Conservation (phyloP, 192 early-diverging fungal genomes). For the Backusella psychrophila region DNA sequence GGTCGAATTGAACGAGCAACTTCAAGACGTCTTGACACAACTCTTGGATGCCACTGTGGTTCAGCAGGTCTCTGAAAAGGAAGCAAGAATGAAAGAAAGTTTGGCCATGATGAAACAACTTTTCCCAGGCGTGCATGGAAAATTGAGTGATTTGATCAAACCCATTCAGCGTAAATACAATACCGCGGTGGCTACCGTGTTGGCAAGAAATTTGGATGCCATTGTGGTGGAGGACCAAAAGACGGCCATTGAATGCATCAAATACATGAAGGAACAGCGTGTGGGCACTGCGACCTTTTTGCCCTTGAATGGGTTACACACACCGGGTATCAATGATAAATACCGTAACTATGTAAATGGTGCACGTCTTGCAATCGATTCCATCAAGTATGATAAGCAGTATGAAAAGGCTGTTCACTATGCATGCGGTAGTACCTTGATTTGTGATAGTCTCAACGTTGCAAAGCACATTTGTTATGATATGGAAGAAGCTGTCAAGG, state of each 20-base stretch:
- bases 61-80: constrained; percentile 80
- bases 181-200: constrained; percentile 76
- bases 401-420: constrained; percentile 84
- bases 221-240: constrained; percentile 92
- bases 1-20: constrained; percentile 81
- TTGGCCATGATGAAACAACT: constrained; percentile 79
- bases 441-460: constrained; percentile 86
- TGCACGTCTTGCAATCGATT: constrained; percentile 90
- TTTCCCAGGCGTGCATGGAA: constrained; percentile 85
- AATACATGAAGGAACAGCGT: constrained; percentile 90
- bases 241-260: constrained; percentile 95
- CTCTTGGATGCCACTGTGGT: constrained; percentile 82
- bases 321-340: constrained; percentile 77
- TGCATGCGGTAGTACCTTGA: constrained; percentile 87
- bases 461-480: constrained; percentile 89
- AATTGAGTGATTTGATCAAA: constrained; percentile 85
- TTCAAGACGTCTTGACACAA: constrained; percentile 71
- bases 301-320: constrained; percentile 80
- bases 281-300: constrained; percentile 91
- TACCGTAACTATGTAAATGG: constrained; percentile 76
- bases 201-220: constrained; percentile 92
- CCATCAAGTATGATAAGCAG: constrained; percentile 78
- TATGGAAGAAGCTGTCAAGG: constrained; percentile 78
- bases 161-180: constrained; percentile 94
- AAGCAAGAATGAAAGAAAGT: constrained; percentile 72